Base-by-base conservation (phyloP, 192 early-diverging fungal species). In the Rhizoclosmatium sp. region DNA sequence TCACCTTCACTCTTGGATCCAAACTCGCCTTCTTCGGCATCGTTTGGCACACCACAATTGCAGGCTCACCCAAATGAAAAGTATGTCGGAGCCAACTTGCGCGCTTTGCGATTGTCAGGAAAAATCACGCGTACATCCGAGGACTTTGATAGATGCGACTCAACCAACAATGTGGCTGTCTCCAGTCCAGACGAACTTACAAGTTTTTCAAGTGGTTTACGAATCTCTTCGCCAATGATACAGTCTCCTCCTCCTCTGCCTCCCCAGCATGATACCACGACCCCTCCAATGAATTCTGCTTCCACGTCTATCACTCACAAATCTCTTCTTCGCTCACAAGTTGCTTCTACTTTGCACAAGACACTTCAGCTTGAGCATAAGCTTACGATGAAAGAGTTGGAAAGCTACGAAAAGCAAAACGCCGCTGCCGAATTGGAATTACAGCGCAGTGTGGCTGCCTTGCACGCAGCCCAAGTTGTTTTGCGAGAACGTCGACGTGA, bases 341-440 rank as follows among this genome's bases (percentile, higher is more conserved):
- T 80, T 23, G 79, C 71, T 3, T 45, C 71, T 16, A 80, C 79
- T 3, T 64, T 80, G 64, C 71, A 80, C 65, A 80, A 80, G 54
- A 80, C 79, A 19, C 79, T 80, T 19, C 71, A 80, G 51, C 44
- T 80, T 4, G 79, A 80, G 31, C 49, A 80, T 47, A 58, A 44
- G 23, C 72, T 80, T 2, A 80, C 79, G 4, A 4, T 44, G 4
- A 65, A 69, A 23, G 79, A 80, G 47, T 62, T 80, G 44, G 47
- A 75, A 45, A 67, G 62, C 16, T 80, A 80, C 47, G 72, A 80
- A 73, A 75, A 74, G 12, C 79, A 71, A 12, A 16, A 12, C 41
- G 64, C 59, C 61, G 64, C 71, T 2, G 48, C 65, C 3, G 51
- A 58, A 39, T 7, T 80, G 10, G 79, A 75, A 49, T 74, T 45